These are phyloP conservation scores for Carex pumila DNA, from an alignment of 176 grass and related monocot species.

Conservation along the genomic window DNA sequence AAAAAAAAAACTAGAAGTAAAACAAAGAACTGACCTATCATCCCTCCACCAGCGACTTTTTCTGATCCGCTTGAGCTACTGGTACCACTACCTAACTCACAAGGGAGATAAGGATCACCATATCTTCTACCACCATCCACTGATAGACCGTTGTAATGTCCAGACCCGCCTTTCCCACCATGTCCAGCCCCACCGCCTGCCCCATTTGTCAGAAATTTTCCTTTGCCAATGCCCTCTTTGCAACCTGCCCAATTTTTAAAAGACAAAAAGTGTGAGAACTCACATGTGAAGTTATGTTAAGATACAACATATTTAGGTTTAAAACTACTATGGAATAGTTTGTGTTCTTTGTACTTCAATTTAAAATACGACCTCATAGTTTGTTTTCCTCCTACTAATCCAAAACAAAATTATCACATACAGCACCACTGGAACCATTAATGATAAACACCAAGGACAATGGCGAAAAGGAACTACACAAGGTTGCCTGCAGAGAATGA, in stretches of 20 bases:
- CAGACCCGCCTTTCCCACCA: conserved; percentile 71
- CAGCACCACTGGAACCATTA: too few relatives aligned
- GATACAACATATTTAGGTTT: not conserved
- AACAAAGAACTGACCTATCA: conserved; percentile 64
- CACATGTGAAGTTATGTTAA: not conserved
- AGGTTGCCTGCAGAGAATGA: not conserved
- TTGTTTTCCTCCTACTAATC: not conserved
- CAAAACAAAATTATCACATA: not conserved
- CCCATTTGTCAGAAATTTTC: conserved; percentile 70
- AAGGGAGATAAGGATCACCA: conserved; percentile 85
- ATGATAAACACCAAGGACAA: not conserved
- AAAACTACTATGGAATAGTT: conserved; percentile 20
- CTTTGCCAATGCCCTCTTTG: conserved; percentile 90
- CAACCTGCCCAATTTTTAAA: conserved; percentile 51
- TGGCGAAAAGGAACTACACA: not conserved
- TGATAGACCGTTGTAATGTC: conserved; percentile 73
- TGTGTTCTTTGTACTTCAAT: conserved; percentile 10
- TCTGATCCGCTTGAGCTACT: conserved; percentile 59
- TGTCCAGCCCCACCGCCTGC: conserved; percentile 89
- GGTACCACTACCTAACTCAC: conserved; percentile 93
- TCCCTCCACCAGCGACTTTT: conserved; percentile 72
- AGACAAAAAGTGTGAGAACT: conserved; percentile 8
- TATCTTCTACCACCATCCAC: conserved; percentile 66
- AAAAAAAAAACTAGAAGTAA: not conserved
- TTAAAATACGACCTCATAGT: not conserved